Evolutionary conservation across 768 basidiomycete genomes (phyloP).

Genomic region (Leccinellum rugosiceps): DNA sequence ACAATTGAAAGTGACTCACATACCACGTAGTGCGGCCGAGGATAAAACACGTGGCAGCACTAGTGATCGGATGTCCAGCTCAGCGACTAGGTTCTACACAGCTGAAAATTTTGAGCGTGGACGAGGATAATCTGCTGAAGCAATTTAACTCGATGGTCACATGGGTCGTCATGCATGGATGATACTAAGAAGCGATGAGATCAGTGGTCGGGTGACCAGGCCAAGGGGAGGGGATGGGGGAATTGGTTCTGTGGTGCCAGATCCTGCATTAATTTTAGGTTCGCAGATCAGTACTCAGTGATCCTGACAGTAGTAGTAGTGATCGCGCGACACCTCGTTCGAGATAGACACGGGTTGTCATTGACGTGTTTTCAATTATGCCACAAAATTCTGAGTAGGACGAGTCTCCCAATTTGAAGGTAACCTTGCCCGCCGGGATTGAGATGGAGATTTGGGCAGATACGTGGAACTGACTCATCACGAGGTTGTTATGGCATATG

Average conservation of each 20-base stretch:
- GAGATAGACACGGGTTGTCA: background rate
- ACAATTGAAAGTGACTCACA: background rate
- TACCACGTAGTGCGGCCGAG: background rate
- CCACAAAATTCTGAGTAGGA: background rate
- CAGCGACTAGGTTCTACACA: background rate
- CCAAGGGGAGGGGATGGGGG: too few relatives aligned
- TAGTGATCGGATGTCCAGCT: too few relatives aligned
- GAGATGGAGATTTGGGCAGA: too few relatives aligned
- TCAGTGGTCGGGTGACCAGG: too few relatives aligned
- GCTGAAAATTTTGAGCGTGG: background rate
- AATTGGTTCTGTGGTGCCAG: background rate
- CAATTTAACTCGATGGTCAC: background rate
- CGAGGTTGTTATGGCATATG: too few relatives aligned
- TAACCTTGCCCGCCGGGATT: too few relatives aligned
- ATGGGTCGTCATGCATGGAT: background rate
- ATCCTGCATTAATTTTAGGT: background rate
- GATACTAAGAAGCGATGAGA: too few relatives aligned
- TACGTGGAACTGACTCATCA: too few relatives aligned
- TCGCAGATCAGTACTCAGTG: too few relatives aligned
- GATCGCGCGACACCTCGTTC: background rate
- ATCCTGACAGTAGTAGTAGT: too few relatives aligned
- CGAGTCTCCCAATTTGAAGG: too few relatives aligned
- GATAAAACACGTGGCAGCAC: background rate
- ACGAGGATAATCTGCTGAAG: background rate
- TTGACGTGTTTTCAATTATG: background rate